Base-by-base conservation (phyloP, 2,329 filamentous ascomycete genomes). In the Macroventuria anomochaeta region DNA sequence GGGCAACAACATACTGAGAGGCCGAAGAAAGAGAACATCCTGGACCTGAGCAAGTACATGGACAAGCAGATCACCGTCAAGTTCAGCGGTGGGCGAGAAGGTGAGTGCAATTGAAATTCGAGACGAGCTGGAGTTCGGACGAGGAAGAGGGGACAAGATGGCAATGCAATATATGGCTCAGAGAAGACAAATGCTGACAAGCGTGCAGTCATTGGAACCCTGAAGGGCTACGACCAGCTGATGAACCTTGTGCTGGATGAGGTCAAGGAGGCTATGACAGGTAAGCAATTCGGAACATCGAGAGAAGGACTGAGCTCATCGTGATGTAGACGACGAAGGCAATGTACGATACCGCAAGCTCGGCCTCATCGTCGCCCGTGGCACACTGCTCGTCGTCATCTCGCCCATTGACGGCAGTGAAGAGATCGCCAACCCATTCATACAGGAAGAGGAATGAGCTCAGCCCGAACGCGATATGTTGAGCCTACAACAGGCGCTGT, bases 241-340 rank as follows among this genome's bases (percentile, higher is more conserved):
- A 97, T 97, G 93, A 99, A 99, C 75, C 82, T 99, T 58, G 95
- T 99, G 21, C 81, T 99, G 51, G 95, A 97, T 70, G 90, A 97
- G 65, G 93, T 96, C 46, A 87, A 95, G 74, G 95, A 99, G 75
- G 84, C 88, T 40, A 87, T 97, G 77, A 85, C 89, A 81, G 93
- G 93, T 96, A 79, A 58, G 82, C n/a, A 10, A 25, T 31, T 29
- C 13, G 20, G n/a, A 31, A 15, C 15, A 15, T 15, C 7, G 18
- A 12, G 7, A 15, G 10, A 12, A n/a, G 3, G 3, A 4, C n/a
- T 8, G 0, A 11, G 11, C 52, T 62, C 18, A 61, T 43, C 32
- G 7, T 13, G 11, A n/a, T 39, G 5, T 64, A 97, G 95, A 99
- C 72, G 93, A 97, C 55, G 89, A 96, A 75, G 93, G 93, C 63